phyloP scores from a whole-genome alignment of 768 basidiomycete species.

The Russula sp. region DNA sequence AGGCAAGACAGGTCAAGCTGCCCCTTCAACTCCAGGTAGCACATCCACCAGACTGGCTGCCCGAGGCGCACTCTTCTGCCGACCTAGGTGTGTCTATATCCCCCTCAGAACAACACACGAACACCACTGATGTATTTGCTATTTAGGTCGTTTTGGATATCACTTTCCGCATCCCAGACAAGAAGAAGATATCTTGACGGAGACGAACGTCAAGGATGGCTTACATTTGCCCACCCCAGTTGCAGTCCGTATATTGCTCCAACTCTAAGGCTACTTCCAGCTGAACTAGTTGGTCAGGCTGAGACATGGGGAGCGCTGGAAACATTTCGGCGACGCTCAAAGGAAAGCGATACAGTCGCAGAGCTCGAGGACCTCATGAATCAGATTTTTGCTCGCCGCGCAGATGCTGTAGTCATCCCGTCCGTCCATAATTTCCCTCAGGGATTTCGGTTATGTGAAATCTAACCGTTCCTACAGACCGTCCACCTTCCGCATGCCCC shows the following conservation, averaged over 20 bases:
- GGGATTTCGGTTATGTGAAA: background rate
- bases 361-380: constrained; percentile 73
- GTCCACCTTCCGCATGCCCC: constrained; percentile 72
- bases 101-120: background rate
- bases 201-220: constrained; percentile 59
- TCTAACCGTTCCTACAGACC: constrained; percentile 34
- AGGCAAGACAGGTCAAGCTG: constrained; percentile 23
- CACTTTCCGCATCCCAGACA: constrained; percentile 69
- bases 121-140: background rate
- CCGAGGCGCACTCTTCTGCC: constrained; percentile 55
- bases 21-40: constrained; percentile 53
- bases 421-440: constrained; percentile 34
- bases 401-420: constrained; percentile 56
- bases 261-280: background rate
- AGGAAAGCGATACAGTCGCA: constrained; percentile 45
- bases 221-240: constrained; percentile 50
- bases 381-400: constrained; percentile 61
- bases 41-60: constrained; percentile 69
- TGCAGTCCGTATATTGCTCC: constrained; percentile 40
- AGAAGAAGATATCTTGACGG: constrained; percentile 68
- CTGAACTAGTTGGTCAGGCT: constrained; percentile 36
- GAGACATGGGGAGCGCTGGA: constrained; percentile 58
- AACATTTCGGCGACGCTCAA: constrained; percentile 45
- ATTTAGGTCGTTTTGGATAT: constrained; percentile 67
- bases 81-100: constrained; percentile 52